phyloP scores from a whole-genome alignment of 2,329 filamentous ascomycete genomes.

The Keithomyces neogunnii region DNA sequence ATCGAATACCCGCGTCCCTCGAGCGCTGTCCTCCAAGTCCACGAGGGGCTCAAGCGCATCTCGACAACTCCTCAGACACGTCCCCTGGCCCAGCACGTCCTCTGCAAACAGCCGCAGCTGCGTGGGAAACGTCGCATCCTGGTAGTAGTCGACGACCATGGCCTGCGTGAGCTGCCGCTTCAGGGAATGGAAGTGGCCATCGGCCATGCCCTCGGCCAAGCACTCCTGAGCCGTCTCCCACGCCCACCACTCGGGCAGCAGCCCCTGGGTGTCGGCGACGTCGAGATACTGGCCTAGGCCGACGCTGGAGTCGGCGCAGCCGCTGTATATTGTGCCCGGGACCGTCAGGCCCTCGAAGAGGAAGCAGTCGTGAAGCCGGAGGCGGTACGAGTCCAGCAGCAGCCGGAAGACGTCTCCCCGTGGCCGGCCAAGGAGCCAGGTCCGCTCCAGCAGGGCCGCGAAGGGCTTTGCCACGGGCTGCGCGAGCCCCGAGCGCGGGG shows the following conservation, averaged over 20 bases:
- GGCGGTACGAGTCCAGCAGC: constrained; percentile 34
- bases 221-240: constrained; percentile 23
- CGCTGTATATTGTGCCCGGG: constrained; percentile 15
- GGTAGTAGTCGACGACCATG: constrained; percentile 27
- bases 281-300: constrained; percentile 26
- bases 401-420: constrained; percentile 31
- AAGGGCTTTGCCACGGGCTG: constrained; percentile 22
- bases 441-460: constrained; percentile 20
- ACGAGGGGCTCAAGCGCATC: not conserved
- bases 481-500: constrained; percentile 11
- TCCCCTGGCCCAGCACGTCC: constrained; percentile 13
- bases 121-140: constrained; percentile 28
- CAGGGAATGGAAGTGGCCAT: constrained; percentile 17
- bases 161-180: constrained; percentile 15
- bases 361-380: constrained; percentile 26
- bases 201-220: constrained; percentile 16
- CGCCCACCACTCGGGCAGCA: constrained; percentile 33
- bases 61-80: not conserved
- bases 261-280: constrained; percentile 1
- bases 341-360: constrained; percentile 9
- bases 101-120: constrained; percentile 34
- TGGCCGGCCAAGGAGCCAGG: constrained; percentile 29
- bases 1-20: not conserved
- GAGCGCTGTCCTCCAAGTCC: not conserved
- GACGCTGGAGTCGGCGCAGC: constrained; percentile 8